These are phyloP conservation scores for Emmonsiellopsis sp. DNA, from an alignment of 2,329 filamentous ascomycete genomes.

Conservation along the genomic window DNA sequence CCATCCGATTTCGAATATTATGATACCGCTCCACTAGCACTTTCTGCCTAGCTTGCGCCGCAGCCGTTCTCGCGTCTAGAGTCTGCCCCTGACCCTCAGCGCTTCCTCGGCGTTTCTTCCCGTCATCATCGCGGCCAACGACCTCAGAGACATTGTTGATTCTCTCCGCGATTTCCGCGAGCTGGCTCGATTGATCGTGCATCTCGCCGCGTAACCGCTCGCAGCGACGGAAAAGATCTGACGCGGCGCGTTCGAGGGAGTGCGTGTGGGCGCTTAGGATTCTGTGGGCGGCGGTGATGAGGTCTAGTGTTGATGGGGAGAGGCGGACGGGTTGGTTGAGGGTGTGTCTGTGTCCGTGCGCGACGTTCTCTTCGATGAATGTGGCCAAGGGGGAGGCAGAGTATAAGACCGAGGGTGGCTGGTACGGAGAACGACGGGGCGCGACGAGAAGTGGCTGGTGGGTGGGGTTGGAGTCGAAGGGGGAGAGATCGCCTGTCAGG, in stretches of 20 bases:
- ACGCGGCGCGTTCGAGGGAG: constrained; percentile 36
- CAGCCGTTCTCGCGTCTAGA: constrained; percentile 31
- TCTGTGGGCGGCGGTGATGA: constrained; percentile 39
- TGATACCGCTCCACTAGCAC: constrained; percentile 34
- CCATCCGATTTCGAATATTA: constrained; percentile 32
- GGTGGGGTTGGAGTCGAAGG: constrained; percentile 17
- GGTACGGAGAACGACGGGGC: constrained; percentile 33
- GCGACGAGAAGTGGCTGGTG: constrained; percentile 17
- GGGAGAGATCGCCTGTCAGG: constrained; percentile 17
- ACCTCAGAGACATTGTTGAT: constrained; percentile 34
- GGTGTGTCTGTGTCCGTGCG: constrained; percentile 31
- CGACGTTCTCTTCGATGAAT: constrained; percentile 34
- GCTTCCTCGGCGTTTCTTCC: constrained; percentile 14
- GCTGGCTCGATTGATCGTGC: constrained; percentile 36
- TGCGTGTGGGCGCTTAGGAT: constrained; percentile 38
- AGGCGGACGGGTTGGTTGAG: constrained; percentile 38
- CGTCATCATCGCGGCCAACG: constrained; percentile 25
- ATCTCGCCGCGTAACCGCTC: constrained; percentile 39
- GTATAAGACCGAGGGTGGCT: constrained; percentile 33
- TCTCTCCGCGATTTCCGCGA: constrained; percentile 36
- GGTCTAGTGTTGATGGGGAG: constrained; percentile 38
- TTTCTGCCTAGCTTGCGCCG: constrained; percentile 30
- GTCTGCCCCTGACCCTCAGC: constrained; percentile 17
- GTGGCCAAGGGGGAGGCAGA: constrained; percentile 26
- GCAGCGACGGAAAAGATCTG: constrained; percentile 44